A percentile compares a stretch with the other conserved stretches of the same genome.
Conservation (phyloP, 768 basidiomycete genomes). For the Tricholoma saponaceum region DNA sequence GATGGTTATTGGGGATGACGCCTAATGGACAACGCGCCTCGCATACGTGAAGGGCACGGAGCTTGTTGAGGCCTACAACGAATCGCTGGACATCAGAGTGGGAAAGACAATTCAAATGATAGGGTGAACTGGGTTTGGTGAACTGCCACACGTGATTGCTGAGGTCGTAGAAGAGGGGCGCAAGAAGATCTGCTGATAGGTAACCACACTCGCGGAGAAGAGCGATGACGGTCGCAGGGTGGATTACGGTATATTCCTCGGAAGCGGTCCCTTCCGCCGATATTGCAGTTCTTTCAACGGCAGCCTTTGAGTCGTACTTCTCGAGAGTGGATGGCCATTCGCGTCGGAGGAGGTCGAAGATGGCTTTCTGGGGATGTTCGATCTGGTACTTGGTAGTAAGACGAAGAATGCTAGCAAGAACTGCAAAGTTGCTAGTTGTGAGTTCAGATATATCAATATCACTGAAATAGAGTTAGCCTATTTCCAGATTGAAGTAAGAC, state of each 20-base stretch:
- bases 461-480: background rate
- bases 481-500: background rate
- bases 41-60: background rate
- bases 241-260: background rate
- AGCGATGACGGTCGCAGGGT: background rate
- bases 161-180: background rate
- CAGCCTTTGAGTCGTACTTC: background rate
- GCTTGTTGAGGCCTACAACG: background rate
- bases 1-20: background rate
- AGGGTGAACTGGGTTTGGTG: background rate
- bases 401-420: background rate
- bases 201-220: background rate
- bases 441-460: background rate
- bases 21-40: background rate
- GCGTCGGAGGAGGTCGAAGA: background rate
- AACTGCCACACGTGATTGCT: background rate
- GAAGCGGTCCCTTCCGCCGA: background rate
- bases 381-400: background rate
- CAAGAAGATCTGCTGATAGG: background rate
- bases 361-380: background rate
- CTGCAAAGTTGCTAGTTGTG: background rate
- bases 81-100: background rate
- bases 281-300: background rate
- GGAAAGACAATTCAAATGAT: background rate
- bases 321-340: slow-evolving; percentile 1